phyloP scores from a whole-genome alignment of 495 filamentous ascomycete species.

The Penicillium coffeae region DNA sequence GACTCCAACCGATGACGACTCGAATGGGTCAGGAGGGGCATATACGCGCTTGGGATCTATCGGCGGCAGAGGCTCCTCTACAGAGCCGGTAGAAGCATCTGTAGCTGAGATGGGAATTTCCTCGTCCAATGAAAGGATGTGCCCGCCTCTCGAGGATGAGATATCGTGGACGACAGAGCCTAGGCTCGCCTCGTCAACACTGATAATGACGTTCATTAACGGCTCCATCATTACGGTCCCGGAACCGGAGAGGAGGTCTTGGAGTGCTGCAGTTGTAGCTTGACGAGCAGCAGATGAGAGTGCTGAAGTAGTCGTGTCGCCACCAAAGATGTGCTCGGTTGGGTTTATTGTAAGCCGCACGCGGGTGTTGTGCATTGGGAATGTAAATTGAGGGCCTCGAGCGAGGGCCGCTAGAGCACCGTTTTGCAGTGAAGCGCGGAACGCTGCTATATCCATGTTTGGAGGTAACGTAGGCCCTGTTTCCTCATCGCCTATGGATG shows the following conservation, averaged over 20 bases:
- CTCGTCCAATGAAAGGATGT: slow-evolving; percentile 76
- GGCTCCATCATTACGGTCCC: slow-evolving; percentile 78
- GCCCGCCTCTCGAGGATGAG: slow-evolving; percentile 74
- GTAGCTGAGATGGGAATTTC: slow-evolving; percentile 39
- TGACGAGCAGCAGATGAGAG: slow-evolving; percentile 72
- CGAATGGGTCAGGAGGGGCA: slow-evolving; percentile 81
- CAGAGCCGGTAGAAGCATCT: slow-evolving; percentile 9
- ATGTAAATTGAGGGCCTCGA: slow-evolving; percentile 72
- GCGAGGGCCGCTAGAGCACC: slow-evolving; percentile 82
- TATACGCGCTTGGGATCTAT: slow-evolving; percentile 74
- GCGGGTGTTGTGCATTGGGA: slow-evolving; percentile 67
- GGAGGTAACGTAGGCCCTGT: slow-evolving; percentile 48
- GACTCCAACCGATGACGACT: slow-evolving; percentile 34
- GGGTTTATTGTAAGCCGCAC: slow-evolving; percentile 68
- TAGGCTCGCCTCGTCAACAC: slow-evolving; percentile 74
- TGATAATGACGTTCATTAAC: slow-evolving; percentile 82
- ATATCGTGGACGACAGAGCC: slow-evolving; percentile 91
- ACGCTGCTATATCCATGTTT: slow-evolving; percentile 50
- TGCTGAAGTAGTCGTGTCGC: slow-evolving; percentile 66
- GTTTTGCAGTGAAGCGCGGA: slow-evolving; percentile 66
- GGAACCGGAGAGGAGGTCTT: slow-evolving; percentile 34
- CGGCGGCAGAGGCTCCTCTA: slow-evolving; percentile 26
- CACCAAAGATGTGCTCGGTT: slow-evolving; percentile 58
- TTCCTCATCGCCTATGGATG: slow-evolving; percentile 35
- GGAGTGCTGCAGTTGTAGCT: slow-evolving; percentile 64